A percentile compares a stretch with the other conserved stretches of the same genome.
Evolutionary conservation across 192 early-diverging fungal genomes (phyloP).

Genomic region (Backusella tuberculispora): DNA sequence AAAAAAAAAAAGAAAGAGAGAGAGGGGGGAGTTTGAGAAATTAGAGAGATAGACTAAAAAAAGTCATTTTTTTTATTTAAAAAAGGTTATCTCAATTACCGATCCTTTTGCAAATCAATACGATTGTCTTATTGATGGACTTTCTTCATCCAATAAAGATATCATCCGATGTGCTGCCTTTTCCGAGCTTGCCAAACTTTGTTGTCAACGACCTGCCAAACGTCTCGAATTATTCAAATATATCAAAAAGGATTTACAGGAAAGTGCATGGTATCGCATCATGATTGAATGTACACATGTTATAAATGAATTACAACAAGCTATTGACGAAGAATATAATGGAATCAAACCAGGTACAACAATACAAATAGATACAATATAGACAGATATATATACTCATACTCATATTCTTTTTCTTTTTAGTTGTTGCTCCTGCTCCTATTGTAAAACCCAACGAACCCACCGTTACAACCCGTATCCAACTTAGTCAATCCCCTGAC

Average conservation of each 20-base stretch:
- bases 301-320: conserved; percentile 19
- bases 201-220: background rate
- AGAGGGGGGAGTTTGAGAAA: no score
- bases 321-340: conserved; percentile 27
- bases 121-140: conserved; percentile 13
- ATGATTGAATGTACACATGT: conserved; percentile 8
- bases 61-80: background rate
- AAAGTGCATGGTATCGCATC: conserved; percentile 25
- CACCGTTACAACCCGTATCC: background rate
- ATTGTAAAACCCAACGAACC: conserved; percentile 4
- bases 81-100: background rate
- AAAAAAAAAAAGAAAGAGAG: background rate
- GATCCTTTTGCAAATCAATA: conserved; percentile 8
- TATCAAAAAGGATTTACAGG: background rate
- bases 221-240: conserved; percentile 14
- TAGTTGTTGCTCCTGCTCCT: background rate
- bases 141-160: background rate
- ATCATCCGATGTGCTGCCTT: background rate
- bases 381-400: no score
- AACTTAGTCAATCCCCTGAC: background rate
- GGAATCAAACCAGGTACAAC: background rate
- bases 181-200: conserved; percentile 25
- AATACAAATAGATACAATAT: background rate
- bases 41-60: no score
- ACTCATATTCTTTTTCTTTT: background rate